Evolutionary conservation across 371 early-diverging fungal species (phyloP).

Genomic region (Mycotypha africana): DNA sequence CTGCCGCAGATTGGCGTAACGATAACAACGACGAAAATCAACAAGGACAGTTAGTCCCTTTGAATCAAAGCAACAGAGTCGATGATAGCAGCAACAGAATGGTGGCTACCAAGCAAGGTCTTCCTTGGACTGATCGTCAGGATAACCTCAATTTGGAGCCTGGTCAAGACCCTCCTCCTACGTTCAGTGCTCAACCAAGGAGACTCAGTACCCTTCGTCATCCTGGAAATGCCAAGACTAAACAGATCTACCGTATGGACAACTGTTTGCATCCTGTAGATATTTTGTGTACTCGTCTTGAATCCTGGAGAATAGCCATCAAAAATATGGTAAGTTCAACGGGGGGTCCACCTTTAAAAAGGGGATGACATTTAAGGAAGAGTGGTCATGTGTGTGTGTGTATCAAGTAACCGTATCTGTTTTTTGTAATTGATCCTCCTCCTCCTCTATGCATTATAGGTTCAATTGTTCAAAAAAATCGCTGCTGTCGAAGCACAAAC

Average conservation of each 20-base stretch:
- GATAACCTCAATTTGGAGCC: conserved; percentile 14
- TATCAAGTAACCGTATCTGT: too few species aligned
- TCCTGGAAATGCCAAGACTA: conserved; percentile 10
- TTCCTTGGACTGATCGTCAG: conserved; percentile 18
- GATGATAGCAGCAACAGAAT: conserved; percentile 9
- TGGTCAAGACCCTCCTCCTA: conserved; percentile 24
- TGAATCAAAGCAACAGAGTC: not conserved
- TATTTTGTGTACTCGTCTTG: conserved; percentile 21
- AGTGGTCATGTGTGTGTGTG: too few species aligned
- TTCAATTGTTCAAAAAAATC: conserved; percentile 28
- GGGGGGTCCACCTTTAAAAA: too few species aligned
- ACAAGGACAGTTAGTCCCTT: conserved; percentile 4
- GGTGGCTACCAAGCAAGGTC: not conserved
- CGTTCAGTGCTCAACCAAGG: conserved; percentile 26
- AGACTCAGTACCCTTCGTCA: conserved; percentile 6
- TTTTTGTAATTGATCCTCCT: not conserved
- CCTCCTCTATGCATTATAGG: conserved; percentile 8
- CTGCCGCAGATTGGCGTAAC: conserved; percentile 6
- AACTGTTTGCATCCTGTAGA: conserved; percentile 38
- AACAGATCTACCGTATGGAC: conserved; percentile 34
- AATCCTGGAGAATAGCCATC: conserved; percentile 31
- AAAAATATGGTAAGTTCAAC: conserved; percentile 27
- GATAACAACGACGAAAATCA: not conserved
- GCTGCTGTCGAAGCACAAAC: conserved; percentile 20
- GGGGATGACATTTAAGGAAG: too few species aligned